Evolutionary conservation across 768 basidiomycete species (phyloP).

Genomic region (Hericium rajendrae): DNA sequence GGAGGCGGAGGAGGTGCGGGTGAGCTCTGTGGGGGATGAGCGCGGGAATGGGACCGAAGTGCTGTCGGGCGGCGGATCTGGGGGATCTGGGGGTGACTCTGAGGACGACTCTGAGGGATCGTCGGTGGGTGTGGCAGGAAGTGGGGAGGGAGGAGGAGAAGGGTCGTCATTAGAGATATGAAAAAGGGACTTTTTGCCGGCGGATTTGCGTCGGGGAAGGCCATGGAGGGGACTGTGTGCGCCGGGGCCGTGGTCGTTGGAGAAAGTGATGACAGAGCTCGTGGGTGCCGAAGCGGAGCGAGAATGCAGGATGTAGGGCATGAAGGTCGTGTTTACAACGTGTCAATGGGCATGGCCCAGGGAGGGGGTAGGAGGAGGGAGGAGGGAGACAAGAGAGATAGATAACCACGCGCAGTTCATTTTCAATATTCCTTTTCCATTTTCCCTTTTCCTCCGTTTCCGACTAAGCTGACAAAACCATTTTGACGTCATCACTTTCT

Average conservation of each 20-base stretch:
- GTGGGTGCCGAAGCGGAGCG: conserved; percentile 1
- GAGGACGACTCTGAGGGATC: not conserved
- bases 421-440: not conserved
- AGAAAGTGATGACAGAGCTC: conserved; percentile 6
- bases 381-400: no score
- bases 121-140: not conserved
- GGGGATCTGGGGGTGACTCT: not conserved
- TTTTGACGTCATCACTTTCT: not conserved
- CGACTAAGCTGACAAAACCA: not conserved
- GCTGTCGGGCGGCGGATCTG: conserved; percentile 1
- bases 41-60: conserved; percentile 3
- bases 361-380: no score
- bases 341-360: no score
- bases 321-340: not conserved
- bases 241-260: conserved; percentile 10
- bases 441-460: not conserved
- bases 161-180: conserved; percentile 11
- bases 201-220: conserved; percentile 2
- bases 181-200: conserved; percentile 9
- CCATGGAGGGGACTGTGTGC: conserved; percentile 8
- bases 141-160: conserved; percentile 9
- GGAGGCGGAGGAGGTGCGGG: conserved; percentile 19
- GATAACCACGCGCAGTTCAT: not conserved
- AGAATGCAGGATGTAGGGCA: conserved; percentile 13
- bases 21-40: conserved; percentile 1